Percentiles rank a stretch among this genome's conserved stretches.
These are phyloP conservation scores for Psilocybe cubensis DNA, from an alignment of 768 basidiomycete genomes.

Conservation along the genomic window DNA sequence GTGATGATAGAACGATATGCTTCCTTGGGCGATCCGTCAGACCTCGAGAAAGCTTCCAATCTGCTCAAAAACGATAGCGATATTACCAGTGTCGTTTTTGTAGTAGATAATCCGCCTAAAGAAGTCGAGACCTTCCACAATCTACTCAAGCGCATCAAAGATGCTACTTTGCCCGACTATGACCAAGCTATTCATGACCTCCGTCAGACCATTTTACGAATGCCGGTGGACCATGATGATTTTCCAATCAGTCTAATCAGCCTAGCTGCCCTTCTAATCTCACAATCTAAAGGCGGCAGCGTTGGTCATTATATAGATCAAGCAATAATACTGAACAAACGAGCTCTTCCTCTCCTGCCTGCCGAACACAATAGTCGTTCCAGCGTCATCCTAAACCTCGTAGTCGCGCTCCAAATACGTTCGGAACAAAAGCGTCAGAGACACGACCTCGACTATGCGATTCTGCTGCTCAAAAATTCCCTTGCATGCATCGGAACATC, in stretches of 20 bases:
- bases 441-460: neutral
- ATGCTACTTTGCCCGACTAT: neutral
- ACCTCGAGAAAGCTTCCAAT: neutral
- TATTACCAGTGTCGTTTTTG: too few relatives aligned
- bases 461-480: neutral
- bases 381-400: neutral
- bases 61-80: neutral
- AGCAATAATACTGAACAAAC: conserved; percentile 4
- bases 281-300: neutral
- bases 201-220: neutral
- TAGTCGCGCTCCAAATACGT: neutral
- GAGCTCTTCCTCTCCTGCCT: conserved; percentile 4
- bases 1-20: neutral
- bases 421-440: neutral
- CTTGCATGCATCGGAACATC: neutral
- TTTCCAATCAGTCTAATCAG: neutral
- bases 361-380: neutral
- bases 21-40: neutral
- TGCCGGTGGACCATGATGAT: neutral
- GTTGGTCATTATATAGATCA: conserved; percentile 4
- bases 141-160: neutral
- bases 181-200: neutral
- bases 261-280: neutral
- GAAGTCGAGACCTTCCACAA: neutral
- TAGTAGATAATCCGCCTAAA: neutral